Conservation (phyloP, 2,329 filamentous ascomycete genomes). For the Sporothrix humicola region DNA sequence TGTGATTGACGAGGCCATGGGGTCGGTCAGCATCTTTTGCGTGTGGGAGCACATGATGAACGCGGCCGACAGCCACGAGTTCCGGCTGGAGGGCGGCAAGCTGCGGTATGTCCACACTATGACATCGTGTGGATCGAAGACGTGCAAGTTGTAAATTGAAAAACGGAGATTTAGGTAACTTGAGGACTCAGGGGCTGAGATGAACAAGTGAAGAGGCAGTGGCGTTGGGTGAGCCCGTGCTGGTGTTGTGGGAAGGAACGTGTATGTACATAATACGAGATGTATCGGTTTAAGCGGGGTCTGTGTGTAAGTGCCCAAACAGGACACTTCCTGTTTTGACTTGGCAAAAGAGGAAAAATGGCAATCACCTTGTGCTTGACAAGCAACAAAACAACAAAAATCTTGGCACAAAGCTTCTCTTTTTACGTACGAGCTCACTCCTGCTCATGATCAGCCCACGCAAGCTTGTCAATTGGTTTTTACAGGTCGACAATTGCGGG, state of each 20-base stretch:
- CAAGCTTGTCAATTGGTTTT: neutral
- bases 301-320: conserved; percentile 7
- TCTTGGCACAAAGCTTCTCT: conserved; percentile 16
- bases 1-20: conserved; percentile 42
- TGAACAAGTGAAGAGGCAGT: neutral
- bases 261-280: conserved; percentile 7
- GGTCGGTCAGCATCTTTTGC: conserved; percentile 40
- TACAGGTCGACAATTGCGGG: conserved; percentile 6
- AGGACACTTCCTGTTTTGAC: conserved; percentile 6
- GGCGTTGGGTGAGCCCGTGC: neutral
- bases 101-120: conserved; percentile 37
- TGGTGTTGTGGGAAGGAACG: neutral
- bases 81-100: conserved; percentile 34
- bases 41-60: conserved; percentile 36
- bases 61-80: conserved; percentile 35
- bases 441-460: conserved; percentile 1
- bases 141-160: conserved; percentile 27
- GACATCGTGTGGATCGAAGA: conserved; percentile 33
- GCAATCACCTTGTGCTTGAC: neutral
- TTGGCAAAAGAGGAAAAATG: conserved; percentile 3
- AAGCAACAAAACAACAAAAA: neutral
- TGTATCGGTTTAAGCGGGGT: neutral
- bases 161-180: no score
- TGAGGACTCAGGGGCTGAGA: neutral
- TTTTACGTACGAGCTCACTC: neutral